phyloP scores from a whole-genome alignment of 257 asterid species.

The Solanum sitiens region DNA sequence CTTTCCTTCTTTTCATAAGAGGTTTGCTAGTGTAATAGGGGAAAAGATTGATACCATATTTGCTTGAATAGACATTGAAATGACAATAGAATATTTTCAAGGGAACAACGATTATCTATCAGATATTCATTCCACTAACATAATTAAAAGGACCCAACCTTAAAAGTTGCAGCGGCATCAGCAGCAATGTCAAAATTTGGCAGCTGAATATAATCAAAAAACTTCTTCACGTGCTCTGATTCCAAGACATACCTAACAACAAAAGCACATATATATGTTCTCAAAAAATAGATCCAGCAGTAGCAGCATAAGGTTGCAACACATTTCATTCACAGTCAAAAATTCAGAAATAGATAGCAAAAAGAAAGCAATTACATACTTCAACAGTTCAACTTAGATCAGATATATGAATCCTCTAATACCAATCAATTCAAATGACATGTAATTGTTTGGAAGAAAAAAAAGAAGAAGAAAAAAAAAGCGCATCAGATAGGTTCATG shows the following conservation, averaged over 20 bases:
- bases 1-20: not conserved
- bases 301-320: not conserved
- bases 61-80: not conserved
- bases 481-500: not conserved
- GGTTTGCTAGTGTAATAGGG: not conserved
- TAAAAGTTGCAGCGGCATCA: slow-evolving; percentile 44
- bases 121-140: not conserved
- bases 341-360: not conserved
- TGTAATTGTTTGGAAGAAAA: not conserved
- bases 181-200: slow-evolving; percentile 48
- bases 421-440: not conserved
- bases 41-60: not conserved
- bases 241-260: slow-evolving; percentile 31
- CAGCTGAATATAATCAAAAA: slow-evolving; percentile 32
- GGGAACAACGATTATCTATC: not conserved
- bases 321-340: not conserved
- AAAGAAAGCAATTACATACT: not conserved
- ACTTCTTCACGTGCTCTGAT: slow-evolving; percentile 39
- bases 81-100: not conserved
- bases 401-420: not conserved
- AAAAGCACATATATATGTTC: not conserved
- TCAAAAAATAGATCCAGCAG: not conserved
- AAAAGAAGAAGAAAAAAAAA: not conserved
- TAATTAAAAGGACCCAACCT: slow-evolving; percentile 12
- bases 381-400: not conserved